Base-by-base conservation (phyloP, 495 filamentous ascomycete species). In the Neurospora sp. region DNA sequence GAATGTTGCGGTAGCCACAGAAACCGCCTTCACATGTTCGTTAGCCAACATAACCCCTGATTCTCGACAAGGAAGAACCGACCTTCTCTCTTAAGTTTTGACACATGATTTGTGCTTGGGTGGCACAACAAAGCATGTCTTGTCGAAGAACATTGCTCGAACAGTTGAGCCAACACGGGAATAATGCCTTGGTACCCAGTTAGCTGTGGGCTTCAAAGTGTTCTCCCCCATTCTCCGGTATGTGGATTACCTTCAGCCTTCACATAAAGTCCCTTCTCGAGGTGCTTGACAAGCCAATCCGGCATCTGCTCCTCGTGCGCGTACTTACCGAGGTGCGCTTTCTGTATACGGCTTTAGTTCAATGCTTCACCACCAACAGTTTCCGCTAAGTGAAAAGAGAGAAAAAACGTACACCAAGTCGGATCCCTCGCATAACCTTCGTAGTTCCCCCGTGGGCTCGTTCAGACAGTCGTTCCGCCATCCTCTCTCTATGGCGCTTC, bases 1-100 rank as follows among this genome's bases (percentile, higher is more conserved):
- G 96, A 48, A 98, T 97, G 79, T 97, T 99, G 10, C 96, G 87
- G 77, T 98, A 99, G n/a, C 96, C 96, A 81, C 96, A 99, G 82
- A 98, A 99, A 1, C 93, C 93, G 41, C 94, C 92, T 84, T 40
- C 31, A 10, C 8, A 37, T 69, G 12, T 17, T 16, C 5, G 10
- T 61, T 61, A 20, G 44, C 8, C 40, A 72, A 44, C 42, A 69
- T 39, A 1, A 38, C 22, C 16, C 20, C n/a, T 70, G 8, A 35
- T 8, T 59, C 3, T 35, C 0, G 31, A 35, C 31, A 35, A 35
- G 31, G 31, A 35, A 35, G 3, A 35, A 35, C 31, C 31, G 3
- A 35, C 31, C 88, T 81, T 97, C 94, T 42, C 84, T 87, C 10
- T 85, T 85, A 44, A 97, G 84, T 76, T 97, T 97, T 68, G 90